Evolutionary conservation across 352 stramenopile genomes (phyloP).

Genomic region (Peronospora farinosa): DNA sequence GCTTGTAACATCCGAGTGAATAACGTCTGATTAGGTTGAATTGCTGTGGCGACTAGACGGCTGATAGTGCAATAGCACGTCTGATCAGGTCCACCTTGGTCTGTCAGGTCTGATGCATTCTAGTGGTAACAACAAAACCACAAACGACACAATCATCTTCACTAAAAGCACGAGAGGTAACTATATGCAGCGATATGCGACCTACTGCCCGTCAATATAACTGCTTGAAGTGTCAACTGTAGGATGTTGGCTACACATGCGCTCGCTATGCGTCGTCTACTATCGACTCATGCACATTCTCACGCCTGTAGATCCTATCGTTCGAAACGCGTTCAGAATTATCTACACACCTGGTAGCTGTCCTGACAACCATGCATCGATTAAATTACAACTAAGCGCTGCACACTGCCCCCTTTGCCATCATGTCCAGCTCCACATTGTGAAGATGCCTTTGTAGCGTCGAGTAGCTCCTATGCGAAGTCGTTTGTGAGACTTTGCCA

Average conservation of each 20-base stretch:
- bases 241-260: conserved; percentile 79
- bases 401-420: conserved; percentile 71
- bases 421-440: conserved; percentile 89
- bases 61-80: too few species aligned
- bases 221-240: conserved; percentile 51
- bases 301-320: conserved; percentile 56
- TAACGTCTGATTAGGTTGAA: too few species aligned
- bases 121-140: too few species aligned
- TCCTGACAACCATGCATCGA: conserved; percentile 56
- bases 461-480: background rate
- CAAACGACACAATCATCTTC: too few species aligned
- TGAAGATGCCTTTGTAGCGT: conserved; percentile 79
- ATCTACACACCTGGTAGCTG: conserved; percentile 48
- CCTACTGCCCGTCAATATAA: conserved; percentile 62
- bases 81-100: too few species aligned
- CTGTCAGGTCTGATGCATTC: too few species aligned
- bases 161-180: too few species aligned
- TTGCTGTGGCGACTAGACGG: too few species aligned
- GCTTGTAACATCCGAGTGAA: too few species aligned
- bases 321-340: conserved; percentile 76
- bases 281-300: conserved; percentile 49
- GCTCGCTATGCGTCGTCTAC: conserved; percentile 75
- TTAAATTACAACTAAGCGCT: conserved; percentile 90
- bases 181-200: conserved; percentile 36
- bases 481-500: conserved; percentile 6